These are phyloP conservation scores for Berkeleyomyces rouxiae DNA, from an alignment of 2,329 filamentous ascomycete species.

Conservation along the genomic window DNA sequence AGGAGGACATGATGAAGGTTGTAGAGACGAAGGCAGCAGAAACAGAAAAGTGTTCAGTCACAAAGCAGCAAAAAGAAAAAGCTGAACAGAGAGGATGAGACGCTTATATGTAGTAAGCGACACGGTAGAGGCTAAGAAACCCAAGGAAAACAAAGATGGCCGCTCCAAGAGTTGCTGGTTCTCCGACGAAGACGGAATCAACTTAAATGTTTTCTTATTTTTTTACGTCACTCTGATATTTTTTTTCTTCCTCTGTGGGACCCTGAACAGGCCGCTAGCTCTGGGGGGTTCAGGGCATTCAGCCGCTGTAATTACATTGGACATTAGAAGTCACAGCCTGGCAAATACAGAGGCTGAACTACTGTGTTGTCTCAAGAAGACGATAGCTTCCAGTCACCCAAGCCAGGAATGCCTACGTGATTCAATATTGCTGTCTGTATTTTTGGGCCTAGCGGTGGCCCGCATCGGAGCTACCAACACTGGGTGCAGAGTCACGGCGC, in stretches of 20 bases:
- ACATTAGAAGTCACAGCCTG: too few relatives aligned
- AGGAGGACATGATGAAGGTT: slow-evolving; percentile 21
- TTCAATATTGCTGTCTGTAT: neutral
- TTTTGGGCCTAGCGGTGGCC: neutral
- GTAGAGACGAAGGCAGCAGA: neutral
- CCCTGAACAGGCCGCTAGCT: neutral
- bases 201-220: neutral
- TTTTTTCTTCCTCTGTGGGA: neutral
- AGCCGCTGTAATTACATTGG: neutral
- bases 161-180: neutral
- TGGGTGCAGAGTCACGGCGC: neutral
- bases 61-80: neutral
- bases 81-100: neutral
- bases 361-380: neutral
- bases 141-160: neutral
- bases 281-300: neutral
- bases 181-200: neutral
- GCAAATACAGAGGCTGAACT: neutral
- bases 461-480: neutral
- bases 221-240: neutral
- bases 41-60: neutral
- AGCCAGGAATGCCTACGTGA: neutral
- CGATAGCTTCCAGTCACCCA: neutral
- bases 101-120: neutral
- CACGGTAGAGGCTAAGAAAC: neutral